Conservation (phyloP, 1,139 yeast genomes). For the Zygoascus sp. region DNA sequence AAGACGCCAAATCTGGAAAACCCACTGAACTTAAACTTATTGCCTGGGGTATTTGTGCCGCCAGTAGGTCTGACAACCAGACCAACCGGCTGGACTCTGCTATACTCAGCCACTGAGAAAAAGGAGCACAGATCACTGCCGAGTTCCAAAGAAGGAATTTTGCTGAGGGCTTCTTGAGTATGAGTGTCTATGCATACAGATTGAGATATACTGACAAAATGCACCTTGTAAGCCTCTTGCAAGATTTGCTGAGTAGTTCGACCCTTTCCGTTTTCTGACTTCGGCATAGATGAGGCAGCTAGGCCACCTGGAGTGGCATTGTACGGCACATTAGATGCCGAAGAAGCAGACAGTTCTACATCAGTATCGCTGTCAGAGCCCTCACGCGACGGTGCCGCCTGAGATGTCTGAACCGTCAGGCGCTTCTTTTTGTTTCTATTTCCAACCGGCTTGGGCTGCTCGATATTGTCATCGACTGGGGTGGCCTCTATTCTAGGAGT, state of each 20-base stretch:
- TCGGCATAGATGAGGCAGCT: conserved; percentile 1
- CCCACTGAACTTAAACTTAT: conserved; percentile 65
- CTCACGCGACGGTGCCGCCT: conserved; percentile 11
- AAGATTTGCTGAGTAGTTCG: conserved; percentile 13
- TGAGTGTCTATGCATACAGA: conserved; percentile 11
- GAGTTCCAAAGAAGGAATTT: conserved; percentile 19
- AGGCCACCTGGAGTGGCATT: not conserved
- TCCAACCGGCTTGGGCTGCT: conserved; percentile 1
- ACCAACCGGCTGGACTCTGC: conserved; percentile 25
- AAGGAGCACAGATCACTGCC: conserved; percentile 22
- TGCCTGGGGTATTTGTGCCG: conserved; percentile 43
- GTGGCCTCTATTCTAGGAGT: conserved; percentile 9
- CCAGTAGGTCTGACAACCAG: conserved; percentile 33
- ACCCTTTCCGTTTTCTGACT: conserved; percentile 9
- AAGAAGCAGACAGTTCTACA: conserved; percentile 4
- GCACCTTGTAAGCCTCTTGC: conserved; percentile 21
- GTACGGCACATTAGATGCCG: not conserved
- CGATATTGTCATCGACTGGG: conserved; percentile 4
- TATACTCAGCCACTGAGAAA: conserved; percentile 26
- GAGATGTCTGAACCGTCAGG: conserved; percentile 20
- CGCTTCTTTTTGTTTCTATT: conserved; percentile 16
- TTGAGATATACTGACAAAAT: conserved; percentile 21
- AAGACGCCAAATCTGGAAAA: conserved; percentile 66
- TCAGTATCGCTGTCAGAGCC: conserved; percentile 16
- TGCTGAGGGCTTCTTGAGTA: conserved; percentile 14